Percentiles rank a stretch among this genome's conserved stretches.
Conservation (phyloP, 2,329 filamentous ascomycete species). For the Ophiostoma sp. region DNA sequence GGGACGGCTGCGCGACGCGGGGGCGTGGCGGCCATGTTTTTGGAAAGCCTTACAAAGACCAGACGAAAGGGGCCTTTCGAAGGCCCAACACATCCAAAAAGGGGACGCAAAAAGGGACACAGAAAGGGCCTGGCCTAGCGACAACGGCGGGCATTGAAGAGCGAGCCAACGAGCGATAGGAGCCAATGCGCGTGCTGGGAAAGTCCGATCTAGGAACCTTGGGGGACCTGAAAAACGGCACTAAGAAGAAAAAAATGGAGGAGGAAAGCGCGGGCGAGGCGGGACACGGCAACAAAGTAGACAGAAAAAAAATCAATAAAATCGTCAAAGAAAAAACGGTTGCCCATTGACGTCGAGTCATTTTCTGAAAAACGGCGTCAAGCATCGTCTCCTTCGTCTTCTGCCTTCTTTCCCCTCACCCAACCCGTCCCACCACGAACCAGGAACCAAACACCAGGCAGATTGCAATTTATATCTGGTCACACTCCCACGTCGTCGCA, state of each 20-base stretch:
- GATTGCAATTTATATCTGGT: neutral
- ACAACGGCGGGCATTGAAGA: constrained; percentile 1
- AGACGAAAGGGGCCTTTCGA: neutral
- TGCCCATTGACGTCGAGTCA: constrained; percentile 22
- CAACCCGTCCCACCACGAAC: neutral
- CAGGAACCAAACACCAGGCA: constrained; percentile 7
- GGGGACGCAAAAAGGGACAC: neutral
- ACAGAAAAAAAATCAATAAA: constrained; percentile 19
- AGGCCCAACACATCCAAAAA: neutral
- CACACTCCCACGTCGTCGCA: neutral
- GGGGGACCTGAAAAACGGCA: neutral
- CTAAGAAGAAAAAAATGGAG: constrained; percentile 14
- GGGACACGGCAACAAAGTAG: neutral
- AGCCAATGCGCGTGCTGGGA: constrained; percentile 28
- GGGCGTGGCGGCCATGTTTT: neutral
- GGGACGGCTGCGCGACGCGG: neutral
- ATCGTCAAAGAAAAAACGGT: neutral
- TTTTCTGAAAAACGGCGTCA: neutral
- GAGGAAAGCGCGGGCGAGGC: neutral
- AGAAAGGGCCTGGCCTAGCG: neutral
- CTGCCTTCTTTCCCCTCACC: neutral
- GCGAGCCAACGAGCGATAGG: constrained; percentile 24
- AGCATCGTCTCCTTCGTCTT: neutral
- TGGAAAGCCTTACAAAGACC: neutral
- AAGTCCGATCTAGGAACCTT: constrained; percentile 30